Percentiles rank a stretch among this genome's conserved stretches.
Conservation (phyloP, 805 yeast species). For the Barnettozyma californica region DNA sequence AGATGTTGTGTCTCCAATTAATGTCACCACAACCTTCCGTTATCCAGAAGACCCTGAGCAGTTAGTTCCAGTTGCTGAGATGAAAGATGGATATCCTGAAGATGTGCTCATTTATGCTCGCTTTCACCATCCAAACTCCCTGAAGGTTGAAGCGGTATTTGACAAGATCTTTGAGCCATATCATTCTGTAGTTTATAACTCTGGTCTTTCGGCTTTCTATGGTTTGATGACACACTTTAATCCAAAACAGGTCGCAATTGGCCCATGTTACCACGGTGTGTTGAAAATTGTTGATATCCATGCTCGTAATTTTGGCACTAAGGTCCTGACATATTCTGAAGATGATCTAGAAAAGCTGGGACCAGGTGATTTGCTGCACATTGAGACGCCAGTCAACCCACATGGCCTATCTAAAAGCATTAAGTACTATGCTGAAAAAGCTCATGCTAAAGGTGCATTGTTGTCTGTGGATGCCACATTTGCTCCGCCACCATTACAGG, state of each 20-base stretch:
- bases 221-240: conserved; percentile 66
- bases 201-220: conserved; percentile 78
- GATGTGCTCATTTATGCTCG: conserved; percentile 60
- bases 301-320: conserved; percentile 53
- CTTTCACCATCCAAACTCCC: conserved; percentile 65
- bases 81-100: conserved; percentile 29
- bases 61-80: conserved; percentile 41
- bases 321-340: conserved; percentile 38
- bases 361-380: conserved; percentile 71
- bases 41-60: conserved; percentile 58
- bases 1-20: conserved; percentile 76
- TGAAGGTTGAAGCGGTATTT: conserved; percentile 61
- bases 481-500: conserved; percentile 87
- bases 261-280: conserved; percentile 82
- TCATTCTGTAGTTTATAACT: conserved; percentile 62
- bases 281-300: conserved; percentile 63
- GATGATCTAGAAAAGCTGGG: conserved; percentile 43
- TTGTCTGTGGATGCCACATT: conserved; percentile 80
- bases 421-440: conserved; percentile 54
- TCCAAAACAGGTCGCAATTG: conserved; percentile 72
- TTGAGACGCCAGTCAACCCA: conserved; percentile 90
- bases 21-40: conserved; percentile 72
- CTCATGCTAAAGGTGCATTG: conserved; percentile 72
- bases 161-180: conserved; percentile 50
- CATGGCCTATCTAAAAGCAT: conserved; percentile 64